Evolutionary conservation across 1,284 basidiomycete species (phyloP).

Genomic region (Ceratobasidium sp.): DNA sequence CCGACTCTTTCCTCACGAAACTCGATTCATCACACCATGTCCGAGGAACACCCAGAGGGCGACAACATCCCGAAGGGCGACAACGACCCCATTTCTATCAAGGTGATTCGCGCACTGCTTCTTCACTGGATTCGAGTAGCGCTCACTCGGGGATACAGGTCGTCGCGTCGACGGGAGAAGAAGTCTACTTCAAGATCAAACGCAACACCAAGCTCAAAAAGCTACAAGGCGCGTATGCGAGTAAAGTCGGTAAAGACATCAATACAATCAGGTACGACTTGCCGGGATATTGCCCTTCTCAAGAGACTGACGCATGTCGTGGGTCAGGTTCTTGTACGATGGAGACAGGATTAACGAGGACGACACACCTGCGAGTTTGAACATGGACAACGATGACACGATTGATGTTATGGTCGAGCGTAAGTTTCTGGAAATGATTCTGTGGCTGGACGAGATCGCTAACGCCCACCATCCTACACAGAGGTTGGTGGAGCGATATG

Average conservation of each 20-base stretch:
- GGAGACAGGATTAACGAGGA: conserved; percentile 81
- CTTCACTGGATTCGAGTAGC: conserved; percentile 8
- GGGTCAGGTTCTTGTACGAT: conserved; percentile 81
- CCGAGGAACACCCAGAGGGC: conserved; percentile 64
- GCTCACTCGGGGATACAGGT: conserved; percentile 59
- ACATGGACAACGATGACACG: conserved; percentile 85
- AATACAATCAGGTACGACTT: conserved; percentile 77
- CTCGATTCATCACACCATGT: conserved; percentile 58
- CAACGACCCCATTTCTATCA: conserved; percentile 81
- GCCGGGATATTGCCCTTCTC: background rate
- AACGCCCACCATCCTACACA: background rate
- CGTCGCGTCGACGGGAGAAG: conserved; percentile 77
- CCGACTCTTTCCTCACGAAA: conserved; percentile 10
- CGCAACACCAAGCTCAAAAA: conserved; percentile 92
- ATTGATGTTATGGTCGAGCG: conserved; percentile 94
- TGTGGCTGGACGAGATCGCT: background rate
- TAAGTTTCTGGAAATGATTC: conserved; percentile 57
- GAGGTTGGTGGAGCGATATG: conserved; percentile 32
- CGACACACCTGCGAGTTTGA: conserved; percentile 80
- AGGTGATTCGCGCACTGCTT: conserved; percentile 58
- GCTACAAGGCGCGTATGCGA: conserved; percentile 90
- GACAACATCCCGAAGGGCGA: conserved; percentile 61
- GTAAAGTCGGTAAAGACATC: conserved; percentile 91
- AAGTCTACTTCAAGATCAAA: conserved; percentile 99
- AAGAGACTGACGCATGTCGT: conserved; percentile 2